Conservation (phyloP, 352 stramenopile species). For the Globisporangium heterothallicum region DNA sequence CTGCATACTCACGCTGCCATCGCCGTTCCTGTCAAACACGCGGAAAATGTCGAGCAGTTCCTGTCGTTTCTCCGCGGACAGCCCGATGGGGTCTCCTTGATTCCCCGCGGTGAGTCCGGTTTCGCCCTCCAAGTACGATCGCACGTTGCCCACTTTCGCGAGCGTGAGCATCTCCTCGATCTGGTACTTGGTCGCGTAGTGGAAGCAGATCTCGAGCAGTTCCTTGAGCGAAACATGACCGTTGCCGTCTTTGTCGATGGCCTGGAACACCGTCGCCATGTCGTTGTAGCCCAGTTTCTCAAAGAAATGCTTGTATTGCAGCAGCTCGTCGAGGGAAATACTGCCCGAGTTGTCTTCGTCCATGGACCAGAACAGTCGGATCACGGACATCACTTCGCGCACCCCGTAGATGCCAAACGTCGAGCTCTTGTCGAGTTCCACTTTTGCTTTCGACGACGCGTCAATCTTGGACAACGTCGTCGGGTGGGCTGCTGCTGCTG, state of each 20-base stretch:
- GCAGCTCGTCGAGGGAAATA: conserved; percentile 48
- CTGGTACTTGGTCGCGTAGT: conserved; percentile 50
- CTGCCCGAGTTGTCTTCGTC: conserved; percentile 57
- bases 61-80: conserved; percentile 28
- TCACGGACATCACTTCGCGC: conserved; percentile 68
- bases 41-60: conserved; percentile 62
- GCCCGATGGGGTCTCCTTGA: not conserved
- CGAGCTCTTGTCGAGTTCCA: conserved; percentile 25
- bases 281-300: conserved; percentile 63
- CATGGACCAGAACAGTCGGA: conserved; percentile 70
- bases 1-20: conserved; percentile 60
- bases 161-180: conserved; percentile 69
- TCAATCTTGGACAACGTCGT: not conserved
- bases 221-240: conserved; percentile 53
- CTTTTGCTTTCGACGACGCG: conserved; percentile 7
- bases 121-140: conserved; percentile 31
- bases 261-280: conserved; percentile 57
- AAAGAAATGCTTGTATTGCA: conserved; percentile 53
- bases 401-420: conserved; percentile 66
- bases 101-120: not conserved
- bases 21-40: conserved; percentile 64
- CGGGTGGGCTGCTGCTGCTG: not conserved
- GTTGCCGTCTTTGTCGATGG: conserved; percentile 63
- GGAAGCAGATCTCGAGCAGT: conserved; percentile 59
- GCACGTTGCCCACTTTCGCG: conserved; percentile 56